phyloP scores from a whole-genome alignment of 805 yeast genomes.

The Saccharomyces paradoxus region DNA sequence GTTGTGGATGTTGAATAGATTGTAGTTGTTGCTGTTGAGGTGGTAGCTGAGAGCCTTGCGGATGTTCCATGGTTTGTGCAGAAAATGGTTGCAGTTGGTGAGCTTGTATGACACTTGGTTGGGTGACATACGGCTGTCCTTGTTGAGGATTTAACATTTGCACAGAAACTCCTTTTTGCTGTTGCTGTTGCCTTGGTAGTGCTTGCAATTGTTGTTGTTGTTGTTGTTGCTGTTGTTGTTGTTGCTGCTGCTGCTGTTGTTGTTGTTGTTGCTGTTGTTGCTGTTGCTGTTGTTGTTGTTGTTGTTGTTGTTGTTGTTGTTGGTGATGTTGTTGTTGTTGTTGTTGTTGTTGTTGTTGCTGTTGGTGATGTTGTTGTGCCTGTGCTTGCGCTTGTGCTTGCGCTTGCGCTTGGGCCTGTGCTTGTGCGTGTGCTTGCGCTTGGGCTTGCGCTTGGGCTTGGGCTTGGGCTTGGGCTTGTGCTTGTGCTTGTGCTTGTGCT shows the following conservation, averaged over 20 bases:
- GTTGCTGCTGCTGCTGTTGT: conserved; percentile 1
- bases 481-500: background rate
- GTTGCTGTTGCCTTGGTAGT: background rate
- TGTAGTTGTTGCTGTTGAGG: conserved; percentile 4
- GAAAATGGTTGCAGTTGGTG: background rate
- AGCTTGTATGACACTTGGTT: background rate
- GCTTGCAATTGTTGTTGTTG: background rate
- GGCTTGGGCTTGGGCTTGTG: background rate
- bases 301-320: background rate
- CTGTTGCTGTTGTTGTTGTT: background rate
- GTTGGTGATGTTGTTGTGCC: conserved; percentile 4
- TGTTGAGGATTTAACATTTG: background rate
- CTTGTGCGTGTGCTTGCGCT: conserved; percentile 4
- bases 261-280: conserved; percentile 1
- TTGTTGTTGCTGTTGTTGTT: background rate
- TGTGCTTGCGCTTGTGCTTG: conserved; percentile 6
- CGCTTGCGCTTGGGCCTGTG: conserved; percentile 1
- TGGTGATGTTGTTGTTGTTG: background rate
- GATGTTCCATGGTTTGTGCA: background rate
- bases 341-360: conserved; percentile 1
- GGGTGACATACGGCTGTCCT: background rate
- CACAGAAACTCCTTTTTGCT: background rate
- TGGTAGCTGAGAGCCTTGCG: background rate
- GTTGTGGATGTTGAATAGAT: conserved; percentile 3
- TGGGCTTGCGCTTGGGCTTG: conserved; percentile 1